Base-by-base conservation (phyloP, 768 basidiomycete genomes). In the Lactarius akahatsu region DNA sequence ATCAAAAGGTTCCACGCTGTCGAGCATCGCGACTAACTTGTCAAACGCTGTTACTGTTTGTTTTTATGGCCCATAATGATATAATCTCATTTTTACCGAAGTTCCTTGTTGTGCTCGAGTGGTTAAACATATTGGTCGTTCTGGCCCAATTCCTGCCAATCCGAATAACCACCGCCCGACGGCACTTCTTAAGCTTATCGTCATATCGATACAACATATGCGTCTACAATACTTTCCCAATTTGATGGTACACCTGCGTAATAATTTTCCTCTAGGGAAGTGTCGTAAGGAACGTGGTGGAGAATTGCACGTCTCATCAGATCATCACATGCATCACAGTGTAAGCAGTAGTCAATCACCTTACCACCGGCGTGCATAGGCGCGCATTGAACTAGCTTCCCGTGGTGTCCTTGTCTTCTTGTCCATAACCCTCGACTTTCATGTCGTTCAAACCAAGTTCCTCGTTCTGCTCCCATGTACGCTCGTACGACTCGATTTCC, bases 391-490 rank as follows among this genome's bases (percentile, higher is more conserved):
- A 3, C 62, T 67, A 63, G 28, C 62, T 67, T 30, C 47, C 65
- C 59, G 16, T 47, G 26, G 16, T 40, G 30, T 55, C 61, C 34
- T 66, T 56, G 8, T 62, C 64, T n/a, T 73, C 77, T 34, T 76
- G 68, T 70, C 86, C 86, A 72, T 91, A 91, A 0, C 83, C 84
- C 71, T 94, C 92, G 1, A 94, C 89, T 71, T 87, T 87, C 75
- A 94, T 94, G 72, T 94, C 92, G 71, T 94, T 94, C 74, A 99
- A 75, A 5, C 96, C 97, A 16, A 98, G 80, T 59, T 94, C 93
- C 74, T 98, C 97, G 72, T 99, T 95, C 80, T 99, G 94, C 54
- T 93, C 85, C 80, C 84, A 91, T 4, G 86, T 86, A 58, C 97
- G 82, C 47, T 95, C 91, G 73, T 98, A 99, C 63, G 76, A 74